Conservation (phyloP, 148 eudicot species). For the Cornus kousa region DNA sequence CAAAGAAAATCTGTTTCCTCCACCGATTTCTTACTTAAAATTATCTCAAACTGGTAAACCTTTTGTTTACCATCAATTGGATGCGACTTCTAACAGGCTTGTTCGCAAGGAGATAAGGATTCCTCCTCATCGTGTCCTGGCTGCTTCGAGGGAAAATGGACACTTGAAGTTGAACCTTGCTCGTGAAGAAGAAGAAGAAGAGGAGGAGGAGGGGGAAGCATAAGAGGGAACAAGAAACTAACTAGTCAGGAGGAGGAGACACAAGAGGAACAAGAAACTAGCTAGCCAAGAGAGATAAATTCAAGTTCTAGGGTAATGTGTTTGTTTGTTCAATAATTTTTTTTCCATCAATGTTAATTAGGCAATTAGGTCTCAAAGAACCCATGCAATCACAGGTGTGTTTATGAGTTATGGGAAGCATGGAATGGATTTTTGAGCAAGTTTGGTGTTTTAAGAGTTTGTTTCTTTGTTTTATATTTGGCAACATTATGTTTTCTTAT, state of each 20-base stretch:
- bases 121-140: neutral
- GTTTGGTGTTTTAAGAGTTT: too few species aligned
- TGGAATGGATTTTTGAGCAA: too few species aligned
- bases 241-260: neutral
- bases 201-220: neutral
- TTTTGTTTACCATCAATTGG: constrained; percentile 1
- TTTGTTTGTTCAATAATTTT: neutral
- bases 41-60: neutral
- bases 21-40: constrained; percentile 7
- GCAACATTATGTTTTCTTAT: neutral
- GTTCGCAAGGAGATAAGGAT: constrained; percentile 7
- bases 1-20: constrained; percentile 4
- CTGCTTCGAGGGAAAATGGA: neutral
- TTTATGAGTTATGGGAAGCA: neutral
- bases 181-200: neutral
- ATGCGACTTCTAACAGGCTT: neutral
- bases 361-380: neutral
- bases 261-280: neutral
- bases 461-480: too few species aligned
- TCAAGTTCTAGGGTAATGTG: neutral
- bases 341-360: too few species aligned
- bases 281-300: neutral
- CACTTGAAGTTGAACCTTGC: neutral
- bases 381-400: neutral
- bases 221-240: neutral